A percentile compares a stretch with the other conserved stretches of the same genome.
Evolutionary conservation across 2,329 filamentous ascomycete genomes (phyloP).

Genomic region (Exophiala xenobiotica): DNA sequence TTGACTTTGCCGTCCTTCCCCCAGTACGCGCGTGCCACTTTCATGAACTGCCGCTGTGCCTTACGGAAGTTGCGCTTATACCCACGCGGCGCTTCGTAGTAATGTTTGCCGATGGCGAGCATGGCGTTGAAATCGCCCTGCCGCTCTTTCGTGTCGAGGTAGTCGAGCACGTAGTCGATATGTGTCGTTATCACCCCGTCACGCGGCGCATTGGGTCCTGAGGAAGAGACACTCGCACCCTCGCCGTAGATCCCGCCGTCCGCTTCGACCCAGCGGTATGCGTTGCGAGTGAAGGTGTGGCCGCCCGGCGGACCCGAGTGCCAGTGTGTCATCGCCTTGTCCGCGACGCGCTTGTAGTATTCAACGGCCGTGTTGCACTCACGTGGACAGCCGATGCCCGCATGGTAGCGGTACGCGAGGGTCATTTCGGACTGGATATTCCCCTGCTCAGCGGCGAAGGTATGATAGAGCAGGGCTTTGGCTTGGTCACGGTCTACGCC

Average conservation of each 20-base stretch:
- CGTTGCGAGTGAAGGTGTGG: conserved; percentile 71
- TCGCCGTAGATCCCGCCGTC: conserved; percentile 91
- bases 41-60: conserved; percentile 77
- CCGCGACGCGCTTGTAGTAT: conserved; percentile 90
- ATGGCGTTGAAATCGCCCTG: conserved; percentile 88
- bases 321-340: conserved; percentile 87
- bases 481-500: conserved; percentile 83
- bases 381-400: conserved; percentile 79
- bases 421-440: conserved; percentile 91
- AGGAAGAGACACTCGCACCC: conserved; percentile 85
- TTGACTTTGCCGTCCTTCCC: conserved; percentile 70
- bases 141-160: conserved; percentile 82
- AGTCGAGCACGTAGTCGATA: conserved; percentile 89
- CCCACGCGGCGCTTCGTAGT: conserved; percentile 81
- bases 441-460: conserved; percentile 81
- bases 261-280: conserved; percentile 85
- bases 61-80: conserved; percentile 70
- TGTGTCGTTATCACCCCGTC: conserved; percentile 69
- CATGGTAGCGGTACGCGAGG: conserved; percentile 78
- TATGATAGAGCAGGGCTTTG: conserved; percentile 89
- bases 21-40: conserved; percentile 81
- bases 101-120: conserved; percentile 78
- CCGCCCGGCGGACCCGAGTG: conserved; percentile 89
- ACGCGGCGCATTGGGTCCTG: conserved; percentile 76
- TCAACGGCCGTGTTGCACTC: conserved; percentile 81